Conservation (phyloP, 2,329 filamentous ascomycete species). For the Dactylellina drechsleri region DNA sequence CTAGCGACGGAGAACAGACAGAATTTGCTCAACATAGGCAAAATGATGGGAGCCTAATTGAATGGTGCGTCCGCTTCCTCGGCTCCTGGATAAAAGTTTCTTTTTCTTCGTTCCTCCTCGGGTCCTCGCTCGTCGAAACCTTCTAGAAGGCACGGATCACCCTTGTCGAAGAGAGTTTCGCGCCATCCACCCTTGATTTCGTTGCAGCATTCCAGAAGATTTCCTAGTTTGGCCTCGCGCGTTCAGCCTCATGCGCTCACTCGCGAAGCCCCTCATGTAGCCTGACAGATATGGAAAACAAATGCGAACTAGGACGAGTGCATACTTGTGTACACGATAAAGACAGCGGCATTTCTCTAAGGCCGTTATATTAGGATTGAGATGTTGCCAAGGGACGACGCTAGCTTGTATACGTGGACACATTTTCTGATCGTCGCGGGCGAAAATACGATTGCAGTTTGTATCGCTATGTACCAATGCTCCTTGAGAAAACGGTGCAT, state of each 20-base stretch:
- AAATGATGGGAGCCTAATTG: conserved; percentile 56
- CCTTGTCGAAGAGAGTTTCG: conserved; percentile 42
- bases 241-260: conserved; percentile 41
- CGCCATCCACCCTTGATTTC: conserved; percentile 20
- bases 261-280: conserved; percentile 11
- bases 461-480: no score
- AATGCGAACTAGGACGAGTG: conserved; percentile 28
- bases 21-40: conserved; percentile 54
- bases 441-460: neutral
- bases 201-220: conserved; percentile 53
- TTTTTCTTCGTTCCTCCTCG: conserved; percentile 33
- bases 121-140: conserved; percentile 33
- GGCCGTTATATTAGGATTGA: neutral
- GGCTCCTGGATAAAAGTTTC: conserved; percentile 54
- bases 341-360: conserved; percentile 13
- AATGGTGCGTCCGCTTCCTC: conserved; percentile 54
- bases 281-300: conserved; percentile 37
- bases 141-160: conserved; percentile 55
- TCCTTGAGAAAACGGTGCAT: conserved; percentile 13
- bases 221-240: conserved; percentile 46
- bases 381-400: neutral
- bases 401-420: neutral
- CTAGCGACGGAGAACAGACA: conserved; percentile 43
- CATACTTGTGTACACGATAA: neutral
- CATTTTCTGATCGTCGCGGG: neutral